phyloP scores from a whole-genome alignment of 163 green algal genomes.

The Scenedesmus sp. region DNA sequence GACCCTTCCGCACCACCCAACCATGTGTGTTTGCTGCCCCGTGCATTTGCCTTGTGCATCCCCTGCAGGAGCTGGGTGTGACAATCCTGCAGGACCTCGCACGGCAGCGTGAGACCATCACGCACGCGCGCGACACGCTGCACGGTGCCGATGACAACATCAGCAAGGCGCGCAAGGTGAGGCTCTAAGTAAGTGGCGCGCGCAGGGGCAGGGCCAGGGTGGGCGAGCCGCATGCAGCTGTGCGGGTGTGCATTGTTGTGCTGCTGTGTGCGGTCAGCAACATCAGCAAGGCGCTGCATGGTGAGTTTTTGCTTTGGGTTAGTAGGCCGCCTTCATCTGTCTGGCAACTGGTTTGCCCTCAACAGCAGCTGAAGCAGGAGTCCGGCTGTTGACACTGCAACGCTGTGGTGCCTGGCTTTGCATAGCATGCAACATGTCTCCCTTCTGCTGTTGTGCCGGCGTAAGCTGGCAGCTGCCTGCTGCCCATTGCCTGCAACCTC shows the following conservation, averaged over 20 bases:
- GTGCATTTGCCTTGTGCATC: background rate
- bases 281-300: background rate
- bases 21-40: too few relatives aligned
- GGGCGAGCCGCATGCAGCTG: background rate
- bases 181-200: background rate
- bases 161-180: constrained; percentile 77
- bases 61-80: constrained; percentile 91
- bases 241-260: background rate
- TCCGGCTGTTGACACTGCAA: too few relatives aligned
- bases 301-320: too few relatives aligned
- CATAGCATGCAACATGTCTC: too few relatives aligned
- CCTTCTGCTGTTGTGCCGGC: too few relatives aligned
- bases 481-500: background rate
- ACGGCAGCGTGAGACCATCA: constrained; percentile 95
- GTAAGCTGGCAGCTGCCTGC: background rate
- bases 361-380: too few relatives aligned
- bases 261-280: background rate
- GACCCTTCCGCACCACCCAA: too few relatives aligned
- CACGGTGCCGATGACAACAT: constrained; percentile 96
- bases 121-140: constrained; percentile 90
- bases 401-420: too few relatives aligned
- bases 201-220: too few relatives aligned
- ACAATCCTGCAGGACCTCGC: constrained; percentile 95
- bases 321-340: too few relatives aligned
- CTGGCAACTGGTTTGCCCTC: too few relatives aligned